Percentiles rank a stretch among this genome's conserved stretches.
phyloP scores from a whole-genome alignment of 352 stramenopile species.

The Peronospora farinosa region DNA sequence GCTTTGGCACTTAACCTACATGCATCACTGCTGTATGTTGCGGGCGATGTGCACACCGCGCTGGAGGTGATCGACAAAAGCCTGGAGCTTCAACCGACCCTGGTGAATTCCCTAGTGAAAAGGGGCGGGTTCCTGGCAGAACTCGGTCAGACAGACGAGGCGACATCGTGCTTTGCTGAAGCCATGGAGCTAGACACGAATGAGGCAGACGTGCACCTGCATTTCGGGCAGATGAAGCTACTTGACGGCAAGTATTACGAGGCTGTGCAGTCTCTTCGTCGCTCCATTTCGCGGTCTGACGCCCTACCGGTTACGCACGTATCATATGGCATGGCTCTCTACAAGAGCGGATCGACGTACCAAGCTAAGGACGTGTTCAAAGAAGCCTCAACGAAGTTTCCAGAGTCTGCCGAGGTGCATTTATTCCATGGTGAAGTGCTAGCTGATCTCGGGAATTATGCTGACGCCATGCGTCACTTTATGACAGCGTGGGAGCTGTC shows the following conservation, averaged over 20 bases:
- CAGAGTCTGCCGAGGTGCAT: constrained; percentile 66
- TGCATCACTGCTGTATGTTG: constrained; percentile 77
- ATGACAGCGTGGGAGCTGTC: constrained; percentile 64
- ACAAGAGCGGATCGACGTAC: constrained; percentile 77
- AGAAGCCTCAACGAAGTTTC: constrained; percentile 56
- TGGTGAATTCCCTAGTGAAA: constrained; percentile 72
- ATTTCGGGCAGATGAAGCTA: constrained; percentile 78
- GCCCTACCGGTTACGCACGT: constrained; percentile 66
- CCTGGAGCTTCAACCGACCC: constrained; percentile 41
- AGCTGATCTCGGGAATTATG: constrained; percentile 77
- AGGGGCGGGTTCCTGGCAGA: constrained; percentile 78
- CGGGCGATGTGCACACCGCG: constrained; percentile 64
- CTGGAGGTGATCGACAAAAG: constrained; percentile 58
- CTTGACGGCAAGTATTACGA: constrained; percentile 70
- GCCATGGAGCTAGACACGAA: constrained; percentile 68
- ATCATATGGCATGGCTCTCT: constrained; percentile 82
- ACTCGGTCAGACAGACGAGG: constrained; percentile 58
- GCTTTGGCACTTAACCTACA: constrained; percentile 70
- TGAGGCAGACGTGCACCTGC: constrained; percentile 69
- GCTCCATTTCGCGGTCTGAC: constrained; percentile 72
- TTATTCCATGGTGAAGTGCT: constrained; percentile 81
- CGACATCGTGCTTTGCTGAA: constrained; percentile 52
- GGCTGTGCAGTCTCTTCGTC: constrained; percentile 61
- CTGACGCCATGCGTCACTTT: constrained; percentile 74
- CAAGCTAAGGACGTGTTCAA: constrained; percentile 80